Evolutionary conservation across 73 alveolate genomes (phyloP).

Genomic region (Breviolum minutum): DNA sequence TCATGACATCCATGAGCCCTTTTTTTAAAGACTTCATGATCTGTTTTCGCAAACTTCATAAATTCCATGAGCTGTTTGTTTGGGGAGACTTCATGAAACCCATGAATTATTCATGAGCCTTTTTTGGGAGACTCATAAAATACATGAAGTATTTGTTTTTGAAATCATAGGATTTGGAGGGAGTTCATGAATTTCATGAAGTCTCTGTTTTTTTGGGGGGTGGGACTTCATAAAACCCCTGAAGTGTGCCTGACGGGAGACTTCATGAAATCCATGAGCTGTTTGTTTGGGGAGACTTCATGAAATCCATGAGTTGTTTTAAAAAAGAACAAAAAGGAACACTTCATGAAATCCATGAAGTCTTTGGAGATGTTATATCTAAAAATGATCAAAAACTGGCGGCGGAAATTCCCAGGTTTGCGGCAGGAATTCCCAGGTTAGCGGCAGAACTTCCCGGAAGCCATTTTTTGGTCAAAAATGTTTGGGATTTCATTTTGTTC

Average conservation of each 20-base stretch:
- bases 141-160: not conserved
- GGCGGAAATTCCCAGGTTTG: constrained; percentile 23
- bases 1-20: not conserved
- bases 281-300: not conserved
- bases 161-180: not conserved
- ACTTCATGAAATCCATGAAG: not conserved
- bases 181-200: not conserved
- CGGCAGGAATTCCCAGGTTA: constrained; percentile 4
- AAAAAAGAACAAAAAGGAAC: not conserved
- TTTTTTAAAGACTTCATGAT: not conserved
- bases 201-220: too few relatives aligned
- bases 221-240: not conserved
- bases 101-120: not conserved
- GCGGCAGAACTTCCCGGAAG: constrained; percentile 7
- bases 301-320: not conserved
- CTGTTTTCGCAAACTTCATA: not conserved
- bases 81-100: not conserved
- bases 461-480: not conserved
- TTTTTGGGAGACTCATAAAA: not conserved
- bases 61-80: not conserved
- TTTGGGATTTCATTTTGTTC: not conserved
- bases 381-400: not conserved
- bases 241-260: too few relatives aligned
- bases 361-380: not conserved
- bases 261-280: too few relatives aligned